phyloP scores from a whole-genome alignment of 2,329 filamentous ascomycete genomes.

The Cordyceps militaris region DNA sequence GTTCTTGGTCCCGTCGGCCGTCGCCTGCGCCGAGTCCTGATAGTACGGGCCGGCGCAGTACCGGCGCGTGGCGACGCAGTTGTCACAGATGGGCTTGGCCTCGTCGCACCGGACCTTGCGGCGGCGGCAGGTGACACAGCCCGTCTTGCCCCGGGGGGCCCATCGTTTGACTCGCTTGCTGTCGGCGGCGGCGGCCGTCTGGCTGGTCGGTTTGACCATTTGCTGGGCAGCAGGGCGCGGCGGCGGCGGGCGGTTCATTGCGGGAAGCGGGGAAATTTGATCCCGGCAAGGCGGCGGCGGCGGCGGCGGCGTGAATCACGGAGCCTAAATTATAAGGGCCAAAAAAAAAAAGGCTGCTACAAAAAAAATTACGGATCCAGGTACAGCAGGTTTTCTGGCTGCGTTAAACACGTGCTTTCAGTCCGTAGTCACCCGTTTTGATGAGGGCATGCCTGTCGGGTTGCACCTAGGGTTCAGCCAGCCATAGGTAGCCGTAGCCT shows the following conservation, averaged over 20 bases:
- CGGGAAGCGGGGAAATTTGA: neutral
- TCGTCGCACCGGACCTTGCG: conserved; percentile 10
- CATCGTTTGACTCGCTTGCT: conserved; percentile 7
- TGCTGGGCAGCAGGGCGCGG: neutral
- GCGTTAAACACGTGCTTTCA: too few relatives aligned
- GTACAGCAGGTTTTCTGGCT: too few relatives aligned
- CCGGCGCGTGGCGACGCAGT: conserved; percentile 8
- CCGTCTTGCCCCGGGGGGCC: conserved; percentile 6
- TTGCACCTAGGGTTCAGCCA: too few relatives aligned
- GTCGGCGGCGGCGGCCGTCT: neutral
- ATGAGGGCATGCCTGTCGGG: too few relatives aligned
- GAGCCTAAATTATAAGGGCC: too few relatives aligned
- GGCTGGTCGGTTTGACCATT: neutral
- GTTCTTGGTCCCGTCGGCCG: neutral
- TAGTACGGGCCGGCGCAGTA: conserved; percentile 11
- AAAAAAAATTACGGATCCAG: too few relatives aligned
- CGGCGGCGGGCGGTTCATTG: too few relatives aligned
- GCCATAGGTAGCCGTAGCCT: neutral
- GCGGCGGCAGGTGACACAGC: conserved; percentile 7
- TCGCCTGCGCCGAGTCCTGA: conserved; percentile 8
- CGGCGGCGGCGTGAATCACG: neutral
- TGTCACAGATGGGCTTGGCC: conserved; percentile 9
- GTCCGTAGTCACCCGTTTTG: too few relatives aligned
- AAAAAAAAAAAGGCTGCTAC: too few relatives aligned
- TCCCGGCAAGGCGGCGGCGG: too few relatives aligned